Conservation (phyloP, 345 rosid species). For the Aethionema arabicum region DNA sequence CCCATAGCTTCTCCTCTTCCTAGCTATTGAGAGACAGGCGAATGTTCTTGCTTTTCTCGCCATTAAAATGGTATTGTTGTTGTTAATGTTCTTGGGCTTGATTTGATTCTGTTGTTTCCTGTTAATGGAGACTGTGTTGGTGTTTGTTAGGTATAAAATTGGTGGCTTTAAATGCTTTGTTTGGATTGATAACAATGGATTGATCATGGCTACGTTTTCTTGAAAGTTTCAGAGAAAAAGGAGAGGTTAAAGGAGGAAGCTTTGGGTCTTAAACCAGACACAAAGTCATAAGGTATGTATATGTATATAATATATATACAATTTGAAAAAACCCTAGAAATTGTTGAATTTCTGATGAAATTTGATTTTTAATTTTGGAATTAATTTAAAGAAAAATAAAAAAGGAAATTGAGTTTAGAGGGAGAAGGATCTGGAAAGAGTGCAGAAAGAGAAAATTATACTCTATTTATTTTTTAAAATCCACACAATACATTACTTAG, state of each 20-base stretch:
- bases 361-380: constrained; percentile 3
- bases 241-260: constrained; percentile 11
- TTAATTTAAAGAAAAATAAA: constrained; percentile 5
- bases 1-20: constrained; percentile 28
- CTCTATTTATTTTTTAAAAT: too few relatives aligned
- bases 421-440: too few relatives aligned
- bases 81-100: constrained; percentile 1
- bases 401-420: not conserved
- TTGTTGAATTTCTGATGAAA: constrained; percentile 31
- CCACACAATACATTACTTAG: too few relatives aligned
- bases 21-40: constrained; percentile 39
- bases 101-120: constrained; percentile 24
- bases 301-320: constrained; percentile 31
- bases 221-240: not conserved
- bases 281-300: constrained; percentile 23
- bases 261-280: not conserved
- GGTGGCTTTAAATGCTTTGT: constrained; percentile 27
- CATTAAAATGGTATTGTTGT: constrained; percentile 25
- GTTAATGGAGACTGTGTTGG: constrained; percentile 10
- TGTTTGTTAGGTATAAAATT: not conserved
- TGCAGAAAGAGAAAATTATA: too few relatives aligned
- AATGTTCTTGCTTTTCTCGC: constrained; percentile 32
- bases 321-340: constrained; percentile 26
- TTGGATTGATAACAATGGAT: constrained; percentile 29
- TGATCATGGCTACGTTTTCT: constrained; percentile 15